Evolutionary conservation across 1,284 basidiomycete genomes (phyloP), one percentile per base, ranked within the genome.

Genomic region (Phellopilus nigrolimitatus): DNA sequence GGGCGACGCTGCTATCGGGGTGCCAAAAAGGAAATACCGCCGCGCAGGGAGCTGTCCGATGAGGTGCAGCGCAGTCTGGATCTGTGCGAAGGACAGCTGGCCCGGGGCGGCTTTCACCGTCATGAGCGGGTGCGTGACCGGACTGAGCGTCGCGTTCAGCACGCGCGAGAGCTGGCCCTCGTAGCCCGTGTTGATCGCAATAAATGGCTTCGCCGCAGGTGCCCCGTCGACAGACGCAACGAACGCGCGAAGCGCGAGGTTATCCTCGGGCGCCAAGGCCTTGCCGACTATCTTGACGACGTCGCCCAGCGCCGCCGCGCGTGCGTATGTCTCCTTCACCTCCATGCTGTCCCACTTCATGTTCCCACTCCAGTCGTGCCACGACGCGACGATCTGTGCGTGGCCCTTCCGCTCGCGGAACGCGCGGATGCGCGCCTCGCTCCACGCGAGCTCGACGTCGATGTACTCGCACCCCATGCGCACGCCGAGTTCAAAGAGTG

Each of bases 141-240:
- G 95, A 39, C 85, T 92, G 56, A 99, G 81, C 3, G 87, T 88
- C 3, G 76, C 71, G 68, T 97, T 97, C 51, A 97, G 72, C 51
- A 97, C 80, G 17, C 97, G 79, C 6, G 92, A 93, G 59, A 97
- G 76, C 68, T 97, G 94, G 4, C 97, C 97, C 31, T 81, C 76
- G 6, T 78, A 65, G 17, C 94, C 93, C 84, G 97, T 95, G 68
- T 98, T 98, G 73, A 98, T 88, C 1, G 92, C 93, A 54, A 99
- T 82, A 57, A 98, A 74, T 1, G 94, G 94, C 65, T 88, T 91
- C 41, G 75, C 68, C 25, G 68, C 68, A 1, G 73, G 68, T 10
- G 68, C 66, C 48, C 60, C 62, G 15, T 65, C 71, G 51, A 68
- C 67, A 48, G 70, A 69, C 30, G 71, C 64, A 13, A 80, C 81